phyloP scores from a whole-genome alignment of 805 yeast species.

The Saccharomycodes ludwigii region DNA sequence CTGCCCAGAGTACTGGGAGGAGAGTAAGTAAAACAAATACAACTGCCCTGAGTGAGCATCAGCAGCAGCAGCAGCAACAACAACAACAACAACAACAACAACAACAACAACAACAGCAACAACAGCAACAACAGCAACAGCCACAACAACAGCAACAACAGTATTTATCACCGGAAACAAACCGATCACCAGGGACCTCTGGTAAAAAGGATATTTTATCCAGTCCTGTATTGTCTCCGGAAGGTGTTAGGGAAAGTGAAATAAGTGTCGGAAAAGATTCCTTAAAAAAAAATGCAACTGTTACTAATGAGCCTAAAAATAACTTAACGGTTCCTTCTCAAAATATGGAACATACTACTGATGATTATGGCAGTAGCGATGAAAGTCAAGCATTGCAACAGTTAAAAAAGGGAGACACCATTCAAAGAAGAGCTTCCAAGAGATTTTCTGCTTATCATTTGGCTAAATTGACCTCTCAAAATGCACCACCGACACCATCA shows the following conservation, averaged over 20 bases:
- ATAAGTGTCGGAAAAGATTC: too few relatives aligned
- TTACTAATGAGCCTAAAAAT: not conserved
- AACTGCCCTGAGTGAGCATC: too few relatives aligned
- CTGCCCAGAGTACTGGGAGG: too few relatives aligned
- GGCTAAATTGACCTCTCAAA: constrained; percentile 51
- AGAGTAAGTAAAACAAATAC: too few relatives aligned
- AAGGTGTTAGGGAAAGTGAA: too few relatives aligned
- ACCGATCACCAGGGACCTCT: too few relatives aligned
- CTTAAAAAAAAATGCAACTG: not conserved
- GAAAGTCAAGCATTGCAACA: constrained; percentile 55
- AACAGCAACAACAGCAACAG: not conserved
- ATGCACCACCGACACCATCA: constrained; percentile 18
- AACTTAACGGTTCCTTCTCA: too few relatives aligned
- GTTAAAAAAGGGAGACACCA: constrained; percentile 68
- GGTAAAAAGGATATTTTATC: too few relatives aligned
- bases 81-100: constrained; percentile 4
- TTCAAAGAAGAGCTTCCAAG: constrained; percentile 87
- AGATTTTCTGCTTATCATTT: constrained; percentile 89
- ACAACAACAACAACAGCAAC: constrained; percentile 1
- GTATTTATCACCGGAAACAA: not conserved
- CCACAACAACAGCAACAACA: too few relatives aligned
- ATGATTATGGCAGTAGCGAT: constrained; percentile 14
- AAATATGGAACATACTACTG: constrained; percentile 55
- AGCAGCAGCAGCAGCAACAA: not conserved
- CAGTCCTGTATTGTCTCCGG: too few relatives aligned